Base-by-base conservation (phyloP, 148 eudicot species). In the Simmondsia chinensis region DNA sequence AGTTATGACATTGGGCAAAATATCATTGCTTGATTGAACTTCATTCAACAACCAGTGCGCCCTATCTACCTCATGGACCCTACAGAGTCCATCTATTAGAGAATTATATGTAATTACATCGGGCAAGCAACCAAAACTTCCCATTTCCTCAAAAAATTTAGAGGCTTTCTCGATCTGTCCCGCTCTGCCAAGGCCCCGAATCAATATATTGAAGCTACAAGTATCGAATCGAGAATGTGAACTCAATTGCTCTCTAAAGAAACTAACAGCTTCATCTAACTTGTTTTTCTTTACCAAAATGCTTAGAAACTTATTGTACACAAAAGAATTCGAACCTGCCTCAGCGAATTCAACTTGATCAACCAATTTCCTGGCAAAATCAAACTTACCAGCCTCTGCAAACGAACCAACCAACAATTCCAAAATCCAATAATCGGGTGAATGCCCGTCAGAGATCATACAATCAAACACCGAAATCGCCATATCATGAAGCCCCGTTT, bases 1-100 rank as follows among this genome's bases (percentile, higher is more conserved):
- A 22, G 94, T 85, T 33, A 67, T 72, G 51, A 72, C 88, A 64
- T 79, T 75, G 0, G 97, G 88, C 15, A 64, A 56, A 25, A 74
- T 32, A 31, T 32, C 69, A 59, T 43, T 37, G 36, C 67, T 65
- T 0, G 53, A 62, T 41, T 56, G 69, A 34, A 77, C 57, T 60
- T 82, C 76, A 24, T 32, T 45, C 26, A 91, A 57, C 46, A 84
- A 65, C 45, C 72, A 69, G 29, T 43, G 59, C 14, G 69, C 84
- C 64, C 65, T 74, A 35, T 66, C 77, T 12, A 63, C 65, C 60
- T 68, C 57, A 19, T 76, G 63, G 29, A 57, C 72, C 53, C 60
- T 68, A 70, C 80, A 84, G 24, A 78, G 63, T 22, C 95, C 97
- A 47, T 74, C 63, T 34, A 84, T 50, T 28, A 89, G 60, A 3